Conservation (phyloP, 768 basidiomycete species). For the Mycena metata region DNA sequence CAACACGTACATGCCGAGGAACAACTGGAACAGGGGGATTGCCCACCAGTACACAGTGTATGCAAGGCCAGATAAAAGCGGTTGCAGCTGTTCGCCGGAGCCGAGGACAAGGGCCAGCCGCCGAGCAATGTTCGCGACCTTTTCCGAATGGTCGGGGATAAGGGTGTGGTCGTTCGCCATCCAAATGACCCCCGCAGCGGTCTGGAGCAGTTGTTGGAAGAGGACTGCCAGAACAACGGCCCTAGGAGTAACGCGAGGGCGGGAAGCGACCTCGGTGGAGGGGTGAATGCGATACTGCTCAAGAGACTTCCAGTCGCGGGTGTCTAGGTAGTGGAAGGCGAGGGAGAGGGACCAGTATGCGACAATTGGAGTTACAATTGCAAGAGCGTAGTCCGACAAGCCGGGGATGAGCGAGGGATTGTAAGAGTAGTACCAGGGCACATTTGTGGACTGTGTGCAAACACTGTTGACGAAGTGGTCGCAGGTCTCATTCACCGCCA, state of each 20-base stretch:
- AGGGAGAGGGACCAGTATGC: slow-evolving; percentile 89
- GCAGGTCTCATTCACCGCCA: slow-evolving; percentile 57
- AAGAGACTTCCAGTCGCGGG: slow-evolving; percentile 80
- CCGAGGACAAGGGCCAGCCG: slow-evolving; percentile 56
- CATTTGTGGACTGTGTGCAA: slow-evolving; percentile 49
- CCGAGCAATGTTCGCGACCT: slow-evolving; percentile 57
- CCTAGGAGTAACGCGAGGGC: slow-evolving; percentile 79
- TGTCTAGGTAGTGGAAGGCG: slow-evolving; percentile 87
- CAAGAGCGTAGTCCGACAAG: slow-evolving; percentile 78
- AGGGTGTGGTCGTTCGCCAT: slow-evolving; percentile 61
- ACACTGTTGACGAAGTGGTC: slow-evolving; percentile 49
- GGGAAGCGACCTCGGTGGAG: slow-evolving; percentile 78
- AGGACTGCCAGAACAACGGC: slow-evolving; percentile 87
- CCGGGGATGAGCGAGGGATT: slow-evolving; percentile 62
- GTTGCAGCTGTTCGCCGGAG: slow-evolving; percentile 57
- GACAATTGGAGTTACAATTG: slow-evolving; percentile 80
- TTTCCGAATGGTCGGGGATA: slow-evolving; percentile 54
- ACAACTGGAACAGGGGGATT: slow-evolving; percentile 79
- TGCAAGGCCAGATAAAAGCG: slow-evolving; percentile 55
- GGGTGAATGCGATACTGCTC: slow-evolving; percentile 92
- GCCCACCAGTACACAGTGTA: slow-evolving; percentile 94
- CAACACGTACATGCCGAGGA: slow-evolving; percentile 85
- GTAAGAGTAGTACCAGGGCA: slow-evolving; percentile 70
- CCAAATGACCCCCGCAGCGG: slow-evolving; percentile 77
- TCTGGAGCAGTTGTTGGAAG: slow-evolving; percentile 90